phyloP scores from a whole-genome alignment of 768 basidiomycete species.

The Psilocybe tampanensis region DNA sequence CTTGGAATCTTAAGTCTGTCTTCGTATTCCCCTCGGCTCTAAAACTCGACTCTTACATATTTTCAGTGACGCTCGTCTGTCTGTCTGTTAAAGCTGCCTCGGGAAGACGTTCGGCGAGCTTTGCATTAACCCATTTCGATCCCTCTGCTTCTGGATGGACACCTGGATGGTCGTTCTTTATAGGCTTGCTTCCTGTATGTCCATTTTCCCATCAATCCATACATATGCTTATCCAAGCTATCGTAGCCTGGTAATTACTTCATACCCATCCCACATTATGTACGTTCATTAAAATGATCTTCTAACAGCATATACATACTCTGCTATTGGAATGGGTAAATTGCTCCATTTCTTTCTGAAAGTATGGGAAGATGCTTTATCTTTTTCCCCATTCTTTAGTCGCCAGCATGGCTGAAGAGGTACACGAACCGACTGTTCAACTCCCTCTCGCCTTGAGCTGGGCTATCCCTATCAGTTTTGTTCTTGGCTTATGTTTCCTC shows the following conservation, averaged over 20 bases:
- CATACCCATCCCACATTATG: background rate
- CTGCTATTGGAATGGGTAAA: constrained; percentile 66
- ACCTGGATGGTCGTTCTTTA: constrained; percentile 70
- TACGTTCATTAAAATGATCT: background rate
- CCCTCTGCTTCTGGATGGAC: constrained; percentile 68
- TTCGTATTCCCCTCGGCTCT: background rate
- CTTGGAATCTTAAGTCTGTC: constrained; percentile 51
- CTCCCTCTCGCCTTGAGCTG: constrained; percentile 58
- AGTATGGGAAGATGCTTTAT: background rate
- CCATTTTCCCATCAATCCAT: background rate
- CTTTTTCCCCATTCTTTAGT: constrained; percentile 32
- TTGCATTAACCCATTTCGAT: constrained; percentile 61
- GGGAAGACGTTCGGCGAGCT: constrained; percentile 55
- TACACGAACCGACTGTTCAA: constrained; percentile 54
- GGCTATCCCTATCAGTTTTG: constrained; percentile 53
- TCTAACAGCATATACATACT: constrained; percentile 48
- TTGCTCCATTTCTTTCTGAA: background rate
- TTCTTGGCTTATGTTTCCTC: constrained; percentile 55
- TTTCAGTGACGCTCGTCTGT: constrained; percentile 54
- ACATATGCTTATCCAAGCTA: background rate
- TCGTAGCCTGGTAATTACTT: constrained; percentile 34
- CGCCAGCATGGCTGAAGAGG: constrained; percentile 70
- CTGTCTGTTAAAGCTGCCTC: constrained; percentile 58
- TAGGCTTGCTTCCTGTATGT: constrained; percentile 57
- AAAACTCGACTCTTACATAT: background rate